A percentile compares a stretch with the other conserved stretches of the same genome.
These are phyloP conservation scores for Rhodotorula babjevae DNA, from an alignment of 768 basidiomycete species.

Conservation along the genomic window DNA sequence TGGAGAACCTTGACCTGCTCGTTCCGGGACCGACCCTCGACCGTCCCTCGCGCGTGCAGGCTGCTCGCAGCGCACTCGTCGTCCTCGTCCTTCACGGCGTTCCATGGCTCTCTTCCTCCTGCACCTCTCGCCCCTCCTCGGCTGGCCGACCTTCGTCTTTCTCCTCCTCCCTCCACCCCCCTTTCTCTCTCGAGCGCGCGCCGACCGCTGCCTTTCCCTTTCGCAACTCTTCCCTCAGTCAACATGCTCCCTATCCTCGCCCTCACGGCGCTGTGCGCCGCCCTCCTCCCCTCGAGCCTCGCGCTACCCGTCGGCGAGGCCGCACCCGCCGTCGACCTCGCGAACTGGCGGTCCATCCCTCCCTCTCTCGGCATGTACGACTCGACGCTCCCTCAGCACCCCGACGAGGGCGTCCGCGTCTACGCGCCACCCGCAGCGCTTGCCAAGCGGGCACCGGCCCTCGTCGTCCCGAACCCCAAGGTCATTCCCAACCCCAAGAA, in stretches of 20 bases:
- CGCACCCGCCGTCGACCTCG: neutral
- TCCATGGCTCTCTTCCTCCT: neutral
- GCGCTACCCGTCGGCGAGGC: neutral
- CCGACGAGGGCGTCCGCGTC: neutral
- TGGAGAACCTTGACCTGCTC: neutral
- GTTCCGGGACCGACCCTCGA: neutral
- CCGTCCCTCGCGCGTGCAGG: neutral
- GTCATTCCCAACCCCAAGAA: conserved; percentile 18
- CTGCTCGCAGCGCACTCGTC: neutral
- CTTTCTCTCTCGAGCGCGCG: neutral
- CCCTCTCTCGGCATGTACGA: neutral
- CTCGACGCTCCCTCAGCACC: neutral
- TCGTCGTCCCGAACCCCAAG: conserved; percentile 22
- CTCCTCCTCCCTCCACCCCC: no score
- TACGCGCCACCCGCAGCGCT: neutral
- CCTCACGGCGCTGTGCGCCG: neutral
- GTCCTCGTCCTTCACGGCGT: neutral
- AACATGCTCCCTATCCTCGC: neutral
- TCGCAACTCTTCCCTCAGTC: neutral
- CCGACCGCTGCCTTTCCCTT: neutral
- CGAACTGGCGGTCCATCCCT: neutral
- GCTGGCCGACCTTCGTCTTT: neutral
- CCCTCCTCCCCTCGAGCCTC: neutral
- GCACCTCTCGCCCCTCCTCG: no score
- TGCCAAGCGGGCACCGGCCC: neutral